Evolutionary conservation across 129 eudicot species (phyloP).

Genomic region (Saposhnikovia divaricata): DNA sequence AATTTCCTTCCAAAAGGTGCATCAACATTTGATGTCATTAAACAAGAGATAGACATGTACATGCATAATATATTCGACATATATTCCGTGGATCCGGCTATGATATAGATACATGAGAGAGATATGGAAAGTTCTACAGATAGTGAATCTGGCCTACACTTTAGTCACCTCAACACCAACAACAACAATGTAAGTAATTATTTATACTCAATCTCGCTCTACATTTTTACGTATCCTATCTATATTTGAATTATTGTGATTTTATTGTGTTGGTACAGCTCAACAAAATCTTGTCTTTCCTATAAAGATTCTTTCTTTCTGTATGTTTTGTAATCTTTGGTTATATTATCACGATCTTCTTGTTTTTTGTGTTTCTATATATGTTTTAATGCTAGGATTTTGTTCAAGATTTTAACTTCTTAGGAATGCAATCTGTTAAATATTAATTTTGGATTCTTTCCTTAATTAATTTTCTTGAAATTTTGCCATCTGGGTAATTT

Average conservation of each 20-base stretch:
- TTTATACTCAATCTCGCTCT: neutral
- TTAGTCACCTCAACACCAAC: neutral
- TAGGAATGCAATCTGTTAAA: conserved; percentile 27
- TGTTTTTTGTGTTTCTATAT: neutral
- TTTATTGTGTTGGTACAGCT: neutral
- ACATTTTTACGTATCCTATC: neutral
- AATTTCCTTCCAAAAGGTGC: too few species aligned
- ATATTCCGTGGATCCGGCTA: neutral
- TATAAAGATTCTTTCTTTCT: neutral
- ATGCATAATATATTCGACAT: neutral
- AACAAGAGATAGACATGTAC: too few species aligned
- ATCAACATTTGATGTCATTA: too few species aligned
- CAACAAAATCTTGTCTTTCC: neutral
- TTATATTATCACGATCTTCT: neutral
- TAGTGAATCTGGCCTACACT: neutral
- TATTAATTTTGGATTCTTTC: conserved; percentile 30
- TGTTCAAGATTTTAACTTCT: conserved; percentile 4
- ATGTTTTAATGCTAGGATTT: neutral
- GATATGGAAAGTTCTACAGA: neutral
- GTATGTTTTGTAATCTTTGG: neutral
- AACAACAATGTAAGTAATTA: neutral
- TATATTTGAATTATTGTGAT: neutral
- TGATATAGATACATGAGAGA: neutral
- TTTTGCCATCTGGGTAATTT: too few species aligned
- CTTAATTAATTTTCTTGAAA: conserved; percentile 3